phyloP scores from a whole-genome alignment of 495 filamentous ascomycete genomes.

The Rhypophila decipiens region DNA sequence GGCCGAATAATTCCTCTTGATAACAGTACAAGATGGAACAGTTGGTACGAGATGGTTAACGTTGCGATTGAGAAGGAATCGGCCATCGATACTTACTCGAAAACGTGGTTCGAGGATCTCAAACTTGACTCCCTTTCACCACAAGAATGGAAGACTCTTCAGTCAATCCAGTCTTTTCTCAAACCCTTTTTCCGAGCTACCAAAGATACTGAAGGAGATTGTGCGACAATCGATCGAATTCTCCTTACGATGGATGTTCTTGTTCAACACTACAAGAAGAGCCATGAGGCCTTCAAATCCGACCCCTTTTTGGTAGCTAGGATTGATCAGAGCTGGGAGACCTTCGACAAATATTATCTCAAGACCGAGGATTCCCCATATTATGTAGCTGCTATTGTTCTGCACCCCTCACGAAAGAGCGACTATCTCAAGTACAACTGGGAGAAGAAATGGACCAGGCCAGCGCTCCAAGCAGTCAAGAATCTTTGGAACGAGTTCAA shows the following conservation, averaged over 20 bases:
- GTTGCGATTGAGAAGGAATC: slow-evolving; percentile 1
- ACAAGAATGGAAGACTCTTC: slow-evolving; percentile 1
- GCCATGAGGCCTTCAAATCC: background rate
- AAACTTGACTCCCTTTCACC: background rate
- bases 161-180: background rate
- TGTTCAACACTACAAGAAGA: slow-evolving; percentile 1
- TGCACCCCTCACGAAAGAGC: background rate
- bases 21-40: background rate
- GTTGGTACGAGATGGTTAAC: background rate
- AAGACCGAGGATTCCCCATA: background rate
- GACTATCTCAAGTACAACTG: slow-evolving; percentile 1
- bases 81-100: background rate
- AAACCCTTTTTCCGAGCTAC: background rate
- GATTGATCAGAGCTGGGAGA: slow-evolving; percentile 1
- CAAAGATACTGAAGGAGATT: slow-evolving; percentile 1
- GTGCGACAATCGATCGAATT: background rate
- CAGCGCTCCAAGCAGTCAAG: background rate
- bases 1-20: background rate
- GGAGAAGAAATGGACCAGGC: slow-evolving; percentile 1
- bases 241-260: slow-evolving; percentile 2
- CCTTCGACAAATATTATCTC: slow-evolving; percentile 3
- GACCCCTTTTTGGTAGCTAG: background rate
- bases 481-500: background rate
- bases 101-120: background rate
- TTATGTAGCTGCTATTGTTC: background rate